Evolutionary conservation across 2,329 filamentous ascomycete genomes (phyloP).

Genomic region (Trichoderma pleuroti): DNA sequence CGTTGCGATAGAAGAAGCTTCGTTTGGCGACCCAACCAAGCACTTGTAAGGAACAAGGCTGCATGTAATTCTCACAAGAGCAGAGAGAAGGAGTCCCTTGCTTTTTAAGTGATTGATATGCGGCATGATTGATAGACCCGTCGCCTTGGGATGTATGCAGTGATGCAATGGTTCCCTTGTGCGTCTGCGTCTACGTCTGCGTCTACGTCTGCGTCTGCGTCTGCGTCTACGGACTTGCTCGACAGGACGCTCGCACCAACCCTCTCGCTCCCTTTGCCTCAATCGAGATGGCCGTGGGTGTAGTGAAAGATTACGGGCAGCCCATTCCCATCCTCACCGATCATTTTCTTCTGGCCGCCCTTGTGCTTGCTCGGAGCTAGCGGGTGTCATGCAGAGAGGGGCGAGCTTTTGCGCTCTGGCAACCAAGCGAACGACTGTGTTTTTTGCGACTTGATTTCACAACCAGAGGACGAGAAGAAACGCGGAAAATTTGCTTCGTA

Average conservation of each 20-base stretch:
- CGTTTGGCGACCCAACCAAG: background rate
- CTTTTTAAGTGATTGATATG: background rate
- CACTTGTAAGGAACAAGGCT: background rate
- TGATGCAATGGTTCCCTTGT: background rate
- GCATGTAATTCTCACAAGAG: background rate
- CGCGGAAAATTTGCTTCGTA: slow-evolving; percentile 25
- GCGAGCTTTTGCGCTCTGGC: slow-evolving; percentile 18
- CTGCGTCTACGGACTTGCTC: background rate
- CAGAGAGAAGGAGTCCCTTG: background rate
- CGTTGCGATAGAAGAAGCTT: slow-evolving; percentile 16
- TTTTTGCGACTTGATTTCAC: slow-evolving; percentile 19
- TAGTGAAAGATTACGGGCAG: slow-evolving; percentile 5
- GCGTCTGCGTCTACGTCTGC: background rate
- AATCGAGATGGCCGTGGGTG: slow-evolving; percentile 5
- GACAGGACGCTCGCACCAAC: background rate
- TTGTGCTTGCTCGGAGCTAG: slow-evolving; percentile 19
- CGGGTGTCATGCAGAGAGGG: slow-evolving; percentile 25
- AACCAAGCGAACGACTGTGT: background rate
- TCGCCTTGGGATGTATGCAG: background rate
- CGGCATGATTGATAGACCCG: background rate
- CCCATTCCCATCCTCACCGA: slow-evolving; percentile 17
- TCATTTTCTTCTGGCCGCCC: slow-evolving; percentile 1
- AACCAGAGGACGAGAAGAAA: slow-evolving; percentile 22
- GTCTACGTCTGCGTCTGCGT: background rate
- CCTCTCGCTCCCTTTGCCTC: slow-evolving; percentile 1